Conservation (phyloP, 2,329 filamentous ascomycete species). For the Aureobasidium sp. region DNA sequence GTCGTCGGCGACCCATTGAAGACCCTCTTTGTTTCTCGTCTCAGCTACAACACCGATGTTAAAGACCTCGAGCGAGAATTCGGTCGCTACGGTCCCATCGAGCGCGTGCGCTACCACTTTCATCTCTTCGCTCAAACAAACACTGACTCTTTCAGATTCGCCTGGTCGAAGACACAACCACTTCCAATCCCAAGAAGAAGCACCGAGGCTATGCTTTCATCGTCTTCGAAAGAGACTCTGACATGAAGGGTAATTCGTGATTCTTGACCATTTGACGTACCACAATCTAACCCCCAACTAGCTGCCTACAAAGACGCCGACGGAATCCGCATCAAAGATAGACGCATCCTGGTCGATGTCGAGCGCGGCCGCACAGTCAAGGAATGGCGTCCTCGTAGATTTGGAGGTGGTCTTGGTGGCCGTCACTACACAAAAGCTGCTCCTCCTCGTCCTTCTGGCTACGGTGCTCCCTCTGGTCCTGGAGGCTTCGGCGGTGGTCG, state of each 20-base stretch:
- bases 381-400: constrained; percentile 84
- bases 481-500: constrained; percentile 47
- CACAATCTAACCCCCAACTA: constrained; percentile 42
- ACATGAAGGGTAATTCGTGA: constrained; percentile 83
- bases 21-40: constrained; percentile 82
- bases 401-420: constrained; percentile 86
- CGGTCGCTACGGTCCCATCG: constrained; percentile 85
- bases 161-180: constrained; percentile 55
- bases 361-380: constrained; percentile 91
- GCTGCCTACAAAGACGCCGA: constrained; percentile 86
- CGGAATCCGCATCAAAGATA: constrained; percentile 85
- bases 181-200: constrained; percentile 45
- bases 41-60: constrained; percentile 83
- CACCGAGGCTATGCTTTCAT: constrained; percentile 94
- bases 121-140: constrained; percentile 13
- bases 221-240: constrained; percentile 92
- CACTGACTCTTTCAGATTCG: constrained; percentile 56
- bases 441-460: constrained; percentile 61
- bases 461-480: constrained; percentile 47
- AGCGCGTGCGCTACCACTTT: constrained; percentile 56
- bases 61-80: constrained; percentile 91
- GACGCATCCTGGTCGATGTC: constrained; percentile 88
- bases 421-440: constrained; percentile 83
- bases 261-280: constrained; percentile 20
- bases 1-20: constrained; percentile 90